Evolutionary conservation across 306 rosid species (phyloP).

Genomic region (Citrullus amarus): DNA sequence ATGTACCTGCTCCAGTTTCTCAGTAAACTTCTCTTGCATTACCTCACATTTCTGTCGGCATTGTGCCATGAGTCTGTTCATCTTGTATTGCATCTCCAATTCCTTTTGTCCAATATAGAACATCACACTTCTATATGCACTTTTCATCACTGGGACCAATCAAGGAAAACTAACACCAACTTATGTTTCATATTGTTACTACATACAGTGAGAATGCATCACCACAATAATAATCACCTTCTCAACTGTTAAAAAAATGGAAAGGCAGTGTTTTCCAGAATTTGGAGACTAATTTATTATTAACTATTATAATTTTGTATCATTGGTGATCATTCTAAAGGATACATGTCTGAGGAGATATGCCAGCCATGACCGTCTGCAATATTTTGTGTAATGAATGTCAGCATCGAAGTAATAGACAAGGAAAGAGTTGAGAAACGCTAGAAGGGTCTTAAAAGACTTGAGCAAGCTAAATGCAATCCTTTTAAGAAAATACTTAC

Average conservation of each 20-base stretch:
- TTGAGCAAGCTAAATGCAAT: background rate
- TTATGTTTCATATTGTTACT: background rate
- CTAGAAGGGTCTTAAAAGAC: background rate
- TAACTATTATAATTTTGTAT: background rate
- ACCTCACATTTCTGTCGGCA: conserved; percentile 90
- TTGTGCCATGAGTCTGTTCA: conserved; percentile 73
- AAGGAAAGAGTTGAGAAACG: conserved; percentile 6
- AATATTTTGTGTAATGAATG: conserved; percentile 22
- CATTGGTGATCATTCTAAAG: conserved; percentile 16
- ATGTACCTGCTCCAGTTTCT: conserved; percentile 84
- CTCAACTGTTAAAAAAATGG: background rate
- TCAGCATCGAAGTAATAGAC: conserved; percentile 9
- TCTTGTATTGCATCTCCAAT: conserved; percentile 80
- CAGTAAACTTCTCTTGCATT: conserved; percentile 85
- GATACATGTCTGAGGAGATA: conserved; percentile 97
- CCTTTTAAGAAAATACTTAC: conserved; percentile 41
- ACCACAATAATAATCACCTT: background rate
- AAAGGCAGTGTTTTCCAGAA: background rate
- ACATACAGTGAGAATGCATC: background rate
- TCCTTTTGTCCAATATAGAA: conserved; percentile 90
- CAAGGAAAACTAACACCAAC: conserved; percentile 25
- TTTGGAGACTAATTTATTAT: background rate
- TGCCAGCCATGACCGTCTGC: conserved; percentile 93
- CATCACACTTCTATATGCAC: conserved; percentile 90
- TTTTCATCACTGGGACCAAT: conserved; percentile 65